A percentile compares a stretch with the other conserved stretches of the same genome.
These are phyloP conservation scores for Lipomyces orientalis DNA, from an alignment of 805 yeast genomes.

Conservation along the genomic window DNA sequence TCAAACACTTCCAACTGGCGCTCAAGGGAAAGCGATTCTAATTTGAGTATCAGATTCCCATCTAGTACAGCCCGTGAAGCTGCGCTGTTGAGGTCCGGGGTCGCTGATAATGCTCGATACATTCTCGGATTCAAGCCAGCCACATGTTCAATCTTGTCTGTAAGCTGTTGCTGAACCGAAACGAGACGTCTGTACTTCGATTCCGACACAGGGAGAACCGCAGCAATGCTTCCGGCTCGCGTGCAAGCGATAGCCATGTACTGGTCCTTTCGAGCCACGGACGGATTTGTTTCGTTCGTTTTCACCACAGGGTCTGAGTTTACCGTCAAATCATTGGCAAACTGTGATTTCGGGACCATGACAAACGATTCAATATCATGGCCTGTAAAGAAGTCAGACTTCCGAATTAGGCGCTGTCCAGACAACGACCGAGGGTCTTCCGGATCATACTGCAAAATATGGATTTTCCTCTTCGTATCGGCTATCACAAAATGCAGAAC, in stretches of 20 bases:
- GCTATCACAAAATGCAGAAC: constrained; percentile 70
- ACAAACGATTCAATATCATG: constrained; percentile 47
- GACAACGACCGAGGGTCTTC: constrained; percentile 83
- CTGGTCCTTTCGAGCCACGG: constrained; percentile 38
- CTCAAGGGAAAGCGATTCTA: constrained; percentile 24
- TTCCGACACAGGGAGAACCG: constrained; percentile 77
- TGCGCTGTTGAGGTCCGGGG: constrained; percentile 15
- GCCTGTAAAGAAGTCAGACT: constrained; percentile 73
- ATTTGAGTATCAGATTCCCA: constrained; percentile 26
- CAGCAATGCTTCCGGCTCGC: constrained; percentile 78
- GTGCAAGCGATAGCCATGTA: constrained; percentile 70
- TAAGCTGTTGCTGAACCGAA: constrained; percentile 83
- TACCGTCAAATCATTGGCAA: background rate
- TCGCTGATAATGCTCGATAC: constrained; percentile 32
- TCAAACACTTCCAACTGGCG: constrained; percentile 31
- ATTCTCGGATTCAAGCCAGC: constrained; percentile 79
- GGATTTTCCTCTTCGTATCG: constrained; percentile 70
- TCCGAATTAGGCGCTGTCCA: constrained; percentile 75
- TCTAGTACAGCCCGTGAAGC: constrained; percentile 33
- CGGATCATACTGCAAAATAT: constrained; percentile 85
- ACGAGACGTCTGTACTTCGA: constrained; percentile 77
- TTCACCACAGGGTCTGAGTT: background rate
- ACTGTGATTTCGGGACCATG: constrained; percentile 42
- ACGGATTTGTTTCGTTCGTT: background rate
- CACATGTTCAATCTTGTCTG: constrained; percentile 72